Evolutionary conservation across 352 stramenopile genomes (phyloP).

Genomic region (Peronospora destructor): DNA sequence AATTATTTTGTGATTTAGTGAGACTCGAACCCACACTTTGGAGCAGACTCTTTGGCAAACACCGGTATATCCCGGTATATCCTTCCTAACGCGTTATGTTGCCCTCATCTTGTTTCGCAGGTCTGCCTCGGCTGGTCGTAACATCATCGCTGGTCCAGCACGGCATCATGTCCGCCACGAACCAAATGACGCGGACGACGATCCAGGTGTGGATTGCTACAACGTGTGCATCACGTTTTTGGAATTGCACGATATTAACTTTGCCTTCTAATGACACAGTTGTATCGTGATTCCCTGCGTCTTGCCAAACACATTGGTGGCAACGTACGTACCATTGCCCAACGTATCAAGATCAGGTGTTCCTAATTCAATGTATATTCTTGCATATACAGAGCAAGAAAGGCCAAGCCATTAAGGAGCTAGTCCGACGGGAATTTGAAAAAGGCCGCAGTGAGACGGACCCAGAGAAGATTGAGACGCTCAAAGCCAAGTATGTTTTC

Average conservation of each 20-base stretch:
- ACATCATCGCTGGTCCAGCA: not conserved
- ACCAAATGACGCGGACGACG: slow-evolving; percentile 67
- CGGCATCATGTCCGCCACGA: slow-evolving; percentile 36
- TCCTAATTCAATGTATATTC: slow-evolving; percentile 5
- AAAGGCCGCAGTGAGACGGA: slow-evolving; percentile 73
- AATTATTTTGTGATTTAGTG: no score
- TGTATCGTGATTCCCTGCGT: slow-evolving; percentile 81
- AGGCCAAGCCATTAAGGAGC: slow-evolving; percentile 56
- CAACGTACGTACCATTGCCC: slow-evolving; percentile 35
- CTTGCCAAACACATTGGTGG: slow-evolving; percentile 84
- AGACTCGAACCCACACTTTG: no score
- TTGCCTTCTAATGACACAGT: slow-evolving; percentile 23
- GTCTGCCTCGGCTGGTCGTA: no score
- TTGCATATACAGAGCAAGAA: slow-evolving; percentile 70
- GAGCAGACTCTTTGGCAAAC: no score
- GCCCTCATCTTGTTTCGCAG: no score
- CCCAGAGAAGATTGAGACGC: slow-evolving; percentile 70
- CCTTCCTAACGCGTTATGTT: no score
- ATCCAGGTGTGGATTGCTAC: slow-evolving; percentile 41
- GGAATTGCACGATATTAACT: not conserved
- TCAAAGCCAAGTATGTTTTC: slow-evolving; percentile 69
- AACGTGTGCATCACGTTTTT: not conserved
- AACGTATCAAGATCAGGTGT: not conserved
- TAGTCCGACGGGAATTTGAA: slow-evolving; percentile 75
- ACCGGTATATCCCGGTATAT: no score